Evolutionary conservation across 768 basidiomycete genomes (phyloP).

Genomic region (Tylopilus sp.): DNA sequence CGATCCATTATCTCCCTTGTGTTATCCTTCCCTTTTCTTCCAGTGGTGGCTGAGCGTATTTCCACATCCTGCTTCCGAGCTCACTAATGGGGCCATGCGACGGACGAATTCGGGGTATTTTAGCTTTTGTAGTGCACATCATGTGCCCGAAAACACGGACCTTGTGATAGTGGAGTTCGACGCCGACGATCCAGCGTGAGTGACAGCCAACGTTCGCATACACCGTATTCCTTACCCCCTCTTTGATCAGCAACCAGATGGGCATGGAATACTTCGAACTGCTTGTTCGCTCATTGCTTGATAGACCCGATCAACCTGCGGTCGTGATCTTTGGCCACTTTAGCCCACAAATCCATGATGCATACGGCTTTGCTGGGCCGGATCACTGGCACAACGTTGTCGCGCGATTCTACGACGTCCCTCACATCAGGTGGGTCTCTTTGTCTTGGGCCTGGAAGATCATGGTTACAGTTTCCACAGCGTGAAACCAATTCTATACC

Average conservation of each 20-base stretch:
- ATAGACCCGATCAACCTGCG: conserved; percentile 88
- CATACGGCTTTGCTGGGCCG: conserved; percentile 83
- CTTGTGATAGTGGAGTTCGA: conserved; percentile 95
- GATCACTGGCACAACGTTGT: conserved; percentile 88
- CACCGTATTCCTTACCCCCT: neutral
- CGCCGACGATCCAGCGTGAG: conserved; percentile 83
- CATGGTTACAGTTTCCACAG: conserved; percentile 34
- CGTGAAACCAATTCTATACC: conserved; percentile 78
- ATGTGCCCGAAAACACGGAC: conserved; percentile 92
- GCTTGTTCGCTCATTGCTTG: conserved; percentile 86
- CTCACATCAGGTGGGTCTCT: conserved; percentile 65
- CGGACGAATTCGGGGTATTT: conserved; percentile 93
- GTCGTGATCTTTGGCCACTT: conserved; percentile 96
- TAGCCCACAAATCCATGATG: conserved; percentile 74
- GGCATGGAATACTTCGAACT: conserved; percentile 87
- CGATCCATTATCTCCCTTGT: conserved; percentile 76
- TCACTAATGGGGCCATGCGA: conserved; percentile 96
- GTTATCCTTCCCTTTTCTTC: conserved; percentile 96
- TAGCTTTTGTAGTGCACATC: conserved; percentile 89
- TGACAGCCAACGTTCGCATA: conserved; percentile 5
- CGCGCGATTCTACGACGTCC: conserved; percentile 96
- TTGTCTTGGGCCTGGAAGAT: neutral
- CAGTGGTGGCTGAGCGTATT: conserved; percentile 98
- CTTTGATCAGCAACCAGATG: conserved; percentile 51
- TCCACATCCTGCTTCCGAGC: conserved; percentile 94